Base-by-base conservation (phyloP, 768 basidiomycete species). In the button mushroom (Agaricus bisporus) region DNA sequence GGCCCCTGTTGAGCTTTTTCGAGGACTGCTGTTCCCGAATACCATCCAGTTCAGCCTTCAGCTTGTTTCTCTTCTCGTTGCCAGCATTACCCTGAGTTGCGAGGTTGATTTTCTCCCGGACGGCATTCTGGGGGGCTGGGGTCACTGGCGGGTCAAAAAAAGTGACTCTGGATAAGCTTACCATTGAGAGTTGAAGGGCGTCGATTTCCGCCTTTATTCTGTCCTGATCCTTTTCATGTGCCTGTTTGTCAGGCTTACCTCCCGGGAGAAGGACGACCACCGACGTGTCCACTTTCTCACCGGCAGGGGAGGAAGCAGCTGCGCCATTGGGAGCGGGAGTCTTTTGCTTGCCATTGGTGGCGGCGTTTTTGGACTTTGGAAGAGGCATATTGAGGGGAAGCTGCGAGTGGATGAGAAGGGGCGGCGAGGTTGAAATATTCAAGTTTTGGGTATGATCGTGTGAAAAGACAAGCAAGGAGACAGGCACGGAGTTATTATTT, bases 141-240 rank as follows among this genome's bases (percentile, higher is more conserved):
- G 49, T 61, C 46, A 58, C 25, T 29, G 37, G 51, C 18, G 43
- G 49, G 35, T 41, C 38, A 53, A 51, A 38, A 48, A 52, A 57
- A 35, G 43, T 37, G 8, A 41, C 29, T 28, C 45, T 48, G 18
- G 29, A 17, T 20, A 43, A n/a, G 80, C 91, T 65, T 61, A 92
- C 95, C 56, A 94, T 70, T 68, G 91, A 87, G 18, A 68, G 69
- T 69, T 97, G 91, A 46, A 93, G 68, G 44, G 71, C 76, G 56
- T 95, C 94, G 62, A 98, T 95, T 63, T 94, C 88, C 22, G 76
- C 70, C 69, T 88, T 92, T 59, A 95, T 73, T 63, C 70, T 81
- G 49, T 88, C 84, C 70, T 95, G 91, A 71, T 98, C 93, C 8
- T 76, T 78, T 49, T 97, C 90, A 66, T 88, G 88, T n/a, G 69